These are phyloP conservation scores for Anthracocystis panici-leucophaei DNA, from an alignment of 1,284 basidiomycete species.

Conservation along the genomic window DNA sequence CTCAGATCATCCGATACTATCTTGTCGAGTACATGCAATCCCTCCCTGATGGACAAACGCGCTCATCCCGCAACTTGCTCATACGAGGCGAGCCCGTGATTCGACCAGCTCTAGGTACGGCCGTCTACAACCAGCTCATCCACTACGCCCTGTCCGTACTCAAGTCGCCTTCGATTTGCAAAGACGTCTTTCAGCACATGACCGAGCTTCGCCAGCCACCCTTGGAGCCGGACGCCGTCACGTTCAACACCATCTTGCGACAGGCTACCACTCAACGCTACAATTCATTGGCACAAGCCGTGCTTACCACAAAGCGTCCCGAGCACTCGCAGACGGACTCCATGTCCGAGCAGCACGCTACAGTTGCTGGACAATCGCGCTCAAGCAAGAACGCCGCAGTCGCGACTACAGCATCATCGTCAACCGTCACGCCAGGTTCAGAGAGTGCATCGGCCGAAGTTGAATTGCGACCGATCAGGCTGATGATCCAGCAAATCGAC, in stretches of 20 bases:
- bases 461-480: slow-evolving; percentile 2
- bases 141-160: slow-evolving; percentile 40
- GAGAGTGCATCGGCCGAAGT: background rate
- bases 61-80: slow-evolving; percentile 10
- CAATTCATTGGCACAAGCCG: slow-evolving; percentile 27
- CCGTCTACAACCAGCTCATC: slow-evolving; percentile 50
- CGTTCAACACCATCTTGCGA: slow-evolving; percentile 50
- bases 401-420: background rate
- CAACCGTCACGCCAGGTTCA: background rate
- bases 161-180: slow-evolving; percentile 34
- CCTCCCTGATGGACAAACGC: slow-evolving; percentile 31
- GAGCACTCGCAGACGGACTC: slow-evolving; percentile 4
- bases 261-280: slow-evolving; percentile 48
- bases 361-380: background rate
- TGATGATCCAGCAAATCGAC: slow-evolving; percentile 42
- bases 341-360: background rate
- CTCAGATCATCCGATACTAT: slow-evolving; percentile 28
- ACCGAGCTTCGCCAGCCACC: slow-evolving; percentile 34
- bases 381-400: background rate
- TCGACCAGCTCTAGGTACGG: slow-evolving; percentile 26
- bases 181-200: slow-evolving; percentile 47
- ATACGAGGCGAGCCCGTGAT: slow-evolving; percentile 16
- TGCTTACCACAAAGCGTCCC: slow-evolving; percentile 24
- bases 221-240: slow-evolving; percentile 42
- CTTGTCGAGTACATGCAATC: slow-evolving; percentile 38